Evolutionary conservation across 371 early-diverging fungal genomes (phyloP), one percentile per base, ranked within the genome.

Genomic region (Fennellomyces sp.): DNA sequence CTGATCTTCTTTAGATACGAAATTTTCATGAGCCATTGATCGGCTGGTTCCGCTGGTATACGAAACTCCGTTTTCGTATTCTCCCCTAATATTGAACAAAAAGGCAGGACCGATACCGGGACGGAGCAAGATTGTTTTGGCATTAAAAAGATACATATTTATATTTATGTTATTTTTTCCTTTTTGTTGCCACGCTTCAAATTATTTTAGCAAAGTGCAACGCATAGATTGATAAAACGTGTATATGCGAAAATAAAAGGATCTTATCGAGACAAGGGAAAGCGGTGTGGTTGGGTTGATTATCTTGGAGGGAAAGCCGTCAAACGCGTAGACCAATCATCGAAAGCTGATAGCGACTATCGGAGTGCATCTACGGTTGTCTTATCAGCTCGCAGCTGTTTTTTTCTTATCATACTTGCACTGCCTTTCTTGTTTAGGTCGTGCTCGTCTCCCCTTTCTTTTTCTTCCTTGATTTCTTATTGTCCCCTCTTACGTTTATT

Each of bases 391-490:
- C 45, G 45, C 45, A 45, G 21, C n/a, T 41, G 19, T 41, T 41
- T 41, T 41, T 41, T 41, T 41, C 45, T 45, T 45, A 45, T 45
- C 45, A n/a, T 21, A 39, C 39, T 39, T 11, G n/a, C n/a, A n/a
- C 6, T 39, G 39, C 39, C 45, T 45, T 45, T 45, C 23, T 17
- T 23, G 17, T 10, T 41, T 13, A n/a, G 8, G 10, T 13, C 6
- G 15, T 41, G 8, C 19, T 6, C 17, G n/a, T 57, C 25, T 38
- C 28, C 50, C 49, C 39, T 50, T 50, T 35, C 39, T 33, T 17
- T 31, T 41, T 27, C 27, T 31, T 33, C 53, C 21, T 45, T 42
- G 39, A 52, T 53, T 39, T 59, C 29, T 51, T 35, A 23, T 39
- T 38, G 5, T 45, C 5, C 23, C 5, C 21, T 25, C 12, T 51